Evolutionary conservation across 202 grass and related monocot genomes (phyloP).

Genomic region (Elaeis oleifera): DNA sequence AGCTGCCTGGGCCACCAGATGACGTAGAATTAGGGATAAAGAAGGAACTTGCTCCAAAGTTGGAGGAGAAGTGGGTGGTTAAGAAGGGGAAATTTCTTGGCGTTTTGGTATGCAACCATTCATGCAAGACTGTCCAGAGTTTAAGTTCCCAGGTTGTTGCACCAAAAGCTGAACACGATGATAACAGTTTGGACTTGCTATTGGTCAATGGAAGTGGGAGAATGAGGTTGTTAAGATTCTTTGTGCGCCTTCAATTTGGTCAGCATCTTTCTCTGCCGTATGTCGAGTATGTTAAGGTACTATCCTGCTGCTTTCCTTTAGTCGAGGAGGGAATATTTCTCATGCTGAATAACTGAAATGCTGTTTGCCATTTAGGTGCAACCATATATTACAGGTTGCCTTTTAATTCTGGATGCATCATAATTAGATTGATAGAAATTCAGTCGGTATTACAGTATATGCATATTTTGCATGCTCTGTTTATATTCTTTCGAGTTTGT

Average conservation of each 20-base stretch:
- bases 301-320: background rate
- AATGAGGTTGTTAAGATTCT: conserved; percentile 86
- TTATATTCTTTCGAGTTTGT: no score
- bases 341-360: no score
- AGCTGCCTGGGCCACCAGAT: conserved; percentile 43
- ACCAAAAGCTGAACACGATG: conserved; percentile 82
- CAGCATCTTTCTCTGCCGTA: conserved; percentile 87
- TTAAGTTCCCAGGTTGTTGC: conserved; percentile 86
- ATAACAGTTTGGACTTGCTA: conserved; percentile 86
- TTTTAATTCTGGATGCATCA: no score
- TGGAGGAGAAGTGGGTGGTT: conserved; percentile 94
- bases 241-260: conserved; percentile 78
- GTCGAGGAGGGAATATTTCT: no score
- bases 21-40: conserved; percentile 39
- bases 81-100: conserved; percentile 86
- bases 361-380: no score
- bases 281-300: conserved; percentile 95
- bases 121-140: conserved; percentile 92
- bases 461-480: no score
- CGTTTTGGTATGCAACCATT: conserved; percentile 93
- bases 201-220: conserved; percentile 79
- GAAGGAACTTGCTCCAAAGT: conserved; percentile 70
- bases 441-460: no score
- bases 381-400: no score
- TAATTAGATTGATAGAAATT: no score